Conservation (phyloP, 441 rosid genomes). For the Adansonia rubrostipa region DNA sequence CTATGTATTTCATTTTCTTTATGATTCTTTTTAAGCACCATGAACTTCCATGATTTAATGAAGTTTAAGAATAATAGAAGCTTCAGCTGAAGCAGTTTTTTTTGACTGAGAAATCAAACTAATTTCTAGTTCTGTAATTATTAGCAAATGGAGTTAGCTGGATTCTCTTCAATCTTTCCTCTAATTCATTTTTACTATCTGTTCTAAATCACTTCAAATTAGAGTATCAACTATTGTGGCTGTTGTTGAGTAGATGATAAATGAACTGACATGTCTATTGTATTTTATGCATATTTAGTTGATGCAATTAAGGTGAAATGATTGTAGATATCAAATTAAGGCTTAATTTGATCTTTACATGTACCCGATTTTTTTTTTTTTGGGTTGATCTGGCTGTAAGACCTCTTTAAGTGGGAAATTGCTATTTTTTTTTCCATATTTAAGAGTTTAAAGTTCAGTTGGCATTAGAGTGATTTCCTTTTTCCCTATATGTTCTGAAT, state of each 20-base stretch:
- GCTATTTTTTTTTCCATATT: not conserved
- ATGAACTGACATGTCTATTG: not conserved
- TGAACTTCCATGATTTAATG: not conserved
- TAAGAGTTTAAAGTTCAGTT: conserved; percentile 17
- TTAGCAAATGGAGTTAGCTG: not conserved
- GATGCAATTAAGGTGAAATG: not conserved
- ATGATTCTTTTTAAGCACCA: not conserved
- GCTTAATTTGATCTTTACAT: not conserved
- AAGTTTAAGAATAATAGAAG: conserved; percentile 17
- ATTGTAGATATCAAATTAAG: not conserved
- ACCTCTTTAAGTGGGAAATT: not conserved
- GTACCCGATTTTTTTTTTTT: not conserved
- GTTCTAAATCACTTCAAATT: not conserved
- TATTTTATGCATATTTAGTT: not conserved
- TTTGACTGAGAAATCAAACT: not conserved
- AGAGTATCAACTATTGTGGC: not conserved
- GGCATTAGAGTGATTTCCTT: not conserved
- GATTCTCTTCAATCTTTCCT: conserved; percentile 8
- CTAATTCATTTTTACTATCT: conserved; percentile 6
- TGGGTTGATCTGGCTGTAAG: not conserved
- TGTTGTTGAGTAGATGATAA: conserved; percentile 15
- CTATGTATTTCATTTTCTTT: conserved; percentile 11
- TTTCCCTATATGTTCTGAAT: not conserved
- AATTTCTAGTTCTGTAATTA: not conserved
- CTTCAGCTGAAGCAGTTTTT: conserved; percentile 10